A percentile compares a stretch with the other conserved stretches of the same genome.
These are phyloP conservation scores for Besnoitia besnoiti DNA, from an alignment of 169 alveolate genomes.

Conservation along the genomic window DNA sequence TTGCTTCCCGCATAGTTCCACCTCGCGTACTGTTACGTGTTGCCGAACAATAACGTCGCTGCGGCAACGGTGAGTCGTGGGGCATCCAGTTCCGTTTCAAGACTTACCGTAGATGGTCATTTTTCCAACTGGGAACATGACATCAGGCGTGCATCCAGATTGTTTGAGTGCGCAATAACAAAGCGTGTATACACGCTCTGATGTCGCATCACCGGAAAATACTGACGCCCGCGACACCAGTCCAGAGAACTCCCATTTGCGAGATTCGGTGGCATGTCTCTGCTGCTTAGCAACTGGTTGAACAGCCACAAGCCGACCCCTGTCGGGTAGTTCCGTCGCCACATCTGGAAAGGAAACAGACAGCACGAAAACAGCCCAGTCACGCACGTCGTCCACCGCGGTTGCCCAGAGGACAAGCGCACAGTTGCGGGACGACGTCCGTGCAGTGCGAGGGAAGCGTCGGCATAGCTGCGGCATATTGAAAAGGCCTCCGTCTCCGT, in stretches of 20 bases:
- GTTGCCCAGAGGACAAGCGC: too few relatives aligned
- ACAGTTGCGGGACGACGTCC: too few relatives aligned
- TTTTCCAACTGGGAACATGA: conserved; percentile 44
- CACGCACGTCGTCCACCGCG: too few relatives aligned
- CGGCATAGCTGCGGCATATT: too few relatives aligned
- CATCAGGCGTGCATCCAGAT: conserved; percentile 47
- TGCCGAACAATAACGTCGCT: too few relatives aligned
- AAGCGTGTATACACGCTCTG: background rate
- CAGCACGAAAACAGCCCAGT: background rate
- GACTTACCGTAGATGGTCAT: conserved; percentile 42
- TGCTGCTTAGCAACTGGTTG: background rate
- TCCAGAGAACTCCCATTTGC: conserved; percentile 3
- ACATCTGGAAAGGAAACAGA: background rate
- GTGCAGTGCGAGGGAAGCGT: too few relatives aligned
- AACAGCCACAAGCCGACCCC: background rate
- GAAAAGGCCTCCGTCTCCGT: too few relatives aligned
- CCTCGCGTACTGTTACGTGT: too few relatives aligned
- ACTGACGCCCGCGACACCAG: conserved; percentile 35
- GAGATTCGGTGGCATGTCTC: background rate
- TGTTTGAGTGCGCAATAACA: conserved; percentile 54
- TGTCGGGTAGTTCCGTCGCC: background rate
- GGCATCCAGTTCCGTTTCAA: background rate
- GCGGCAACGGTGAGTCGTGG: too few relatives aligned
- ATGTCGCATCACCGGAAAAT: background rate
- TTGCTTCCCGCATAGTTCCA: too few relatives aligned